phyloP scores from a whole-genome alignment of 2,329 filamentous ascomycete genomes.

The Rhinocladiella similis region DNA sequence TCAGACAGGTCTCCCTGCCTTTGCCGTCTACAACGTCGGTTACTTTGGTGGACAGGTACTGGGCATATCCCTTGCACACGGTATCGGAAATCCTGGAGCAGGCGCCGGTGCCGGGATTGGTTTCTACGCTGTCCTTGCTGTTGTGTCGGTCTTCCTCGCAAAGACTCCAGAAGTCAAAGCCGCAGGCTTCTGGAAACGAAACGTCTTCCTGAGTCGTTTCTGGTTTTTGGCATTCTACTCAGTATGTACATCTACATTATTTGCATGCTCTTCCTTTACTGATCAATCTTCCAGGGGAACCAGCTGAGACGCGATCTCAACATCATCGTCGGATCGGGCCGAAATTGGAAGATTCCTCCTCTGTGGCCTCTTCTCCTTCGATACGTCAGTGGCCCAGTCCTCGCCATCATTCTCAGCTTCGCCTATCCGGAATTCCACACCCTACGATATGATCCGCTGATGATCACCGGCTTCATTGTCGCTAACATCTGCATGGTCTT shows the following conservation, averaged over 20 bases:
- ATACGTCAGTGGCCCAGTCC: slow-evolving; percentile 53
- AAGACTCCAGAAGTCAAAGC: slow-evolving; percentile 45
- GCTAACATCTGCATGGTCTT: slow-evolving; percentile 50
- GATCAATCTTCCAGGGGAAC: slow-evolving; percentile 45
- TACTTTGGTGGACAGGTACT: slow-evolving; percentile 56
- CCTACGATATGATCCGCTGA: slow-evolving; percentile 51
- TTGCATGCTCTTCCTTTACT: too few species aligned
- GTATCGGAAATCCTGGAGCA: slow-evolving; percentile 38
- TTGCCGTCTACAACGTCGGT: slow-evolving; percentile 53
- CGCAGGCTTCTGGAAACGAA: slow-evolving; percentile 45
- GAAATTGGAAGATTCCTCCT: slow-evolving; percentile 57
- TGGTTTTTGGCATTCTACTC: slow-evolving; percentile 61
- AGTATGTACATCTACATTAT: slow-evolving; percentile 36
- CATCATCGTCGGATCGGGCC: slow-evolving; percentile 52
- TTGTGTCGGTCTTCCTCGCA: slow-evolving; percentile 43
- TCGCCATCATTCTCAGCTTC: slow-evolving; percentile 55
- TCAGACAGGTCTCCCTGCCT: slow-evolving; percentile 51
- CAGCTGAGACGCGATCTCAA: slow-evolving; percentile 59
- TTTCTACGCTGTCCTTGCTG: slow-evolving; percentile 47
- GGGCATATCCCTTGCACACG: slow-evolving; percentile 54
- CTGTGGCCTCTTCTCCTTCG: slow-evolving; percentile 55
- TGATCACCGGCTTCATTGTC: slow-evolving; percentile 53
- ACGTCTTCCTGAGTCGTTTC: slow-evolving; percentile 41
- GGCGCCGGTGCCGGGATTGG: slow-evolving; percentile 56
- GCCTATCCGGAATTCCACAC: slow-evolving; percentile 53